Base-by-base conservation (phyloP, 1,284 basidiomycete species). In the Paramarasmius palmivorus region DNA sequence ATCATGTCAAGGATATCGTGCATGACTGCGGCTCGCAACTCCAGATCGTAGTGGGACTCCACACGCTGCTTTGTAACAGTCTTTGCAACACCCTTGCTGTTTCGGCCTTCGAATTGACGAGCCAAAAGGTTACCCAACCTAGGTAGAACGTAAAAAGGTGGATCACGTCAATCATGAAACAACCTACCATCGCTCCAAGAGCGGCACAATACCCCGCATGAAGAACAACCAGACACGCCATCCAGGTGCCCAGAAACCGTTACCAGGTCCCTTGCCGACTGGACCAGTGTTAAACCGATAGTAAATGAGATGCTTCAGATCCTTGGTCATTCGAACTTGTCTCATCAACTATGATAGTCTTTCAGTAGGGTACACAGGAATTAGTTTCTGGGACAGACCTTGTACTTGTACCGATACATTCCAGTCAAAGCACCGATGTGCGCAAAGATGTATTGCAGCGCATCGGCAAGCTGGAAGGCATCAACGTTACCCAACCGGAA, bases 171-270 rank as follows among this genome's bases (percentile, higher is more conserved):
- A 45, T 14, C 32, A 29, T n/a, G 15, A 14, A 5, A 39, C 4
- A 2, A 67, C 76, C 50, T 46, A 84, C 88, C 97, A 99, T 71
- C 95, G 81, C 71, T 99, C 96, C 10, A 99, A 84, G 6, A 99
- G 82, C 12, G 97, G 97, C 0, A 98, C 95, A 64, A 99, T 98
- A 57, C 97, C 97, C 50, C 97, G 88, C 88, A 99, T 92, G 81
- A 99, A 99, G 81, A 99, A 99, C 58, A 99, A 77, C 97, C 97
- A 99, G 6, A 99, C 97, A 50, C 97, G 85, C 97, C 97, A 99
- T 32, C 96, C 97, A 17, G 97, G 97, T 50, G 95, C 95, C 97
- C 97, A 99, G 82, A 99, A 99, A 57, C 97, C 97, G 64, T 94
- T 95, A 68, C 97, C 97, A 50, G 97, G 97, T 61, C 97, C 97